These are phyloP conservation scores for Aspergillus caelatus DNA, from an alignment of 2,329 filamentous ascomycete genomes.

Conservation along the genomic window DNA sequence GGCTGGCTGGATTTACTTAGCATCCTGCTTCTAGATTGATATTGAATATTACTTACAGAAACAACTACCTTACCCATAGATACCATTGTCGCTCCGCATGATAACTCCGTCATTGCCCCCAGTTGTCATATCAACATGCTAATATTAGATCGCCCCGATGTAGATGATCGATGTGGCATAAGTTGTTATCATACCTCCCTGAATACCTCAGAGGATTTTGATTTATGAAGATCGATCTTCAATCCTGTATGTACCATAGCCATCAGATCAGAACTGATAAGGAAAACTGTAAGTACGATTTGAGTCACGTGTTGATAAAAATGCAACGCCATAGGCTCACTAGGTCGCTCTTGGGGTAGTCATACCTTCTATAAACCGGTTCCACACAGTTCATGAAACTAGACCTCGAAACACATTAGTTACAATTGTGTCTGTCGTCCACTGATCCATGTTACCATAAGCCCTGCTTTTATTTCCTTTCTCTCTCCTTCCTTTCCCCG, in stretches of 20 bases:
- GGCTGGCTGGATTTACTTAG: not conserved
- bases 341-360: not conserved
- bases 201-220: not conserved
- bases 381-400: not conserved
- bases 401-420: not conserved
- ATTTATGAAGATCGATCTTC: not conserved
- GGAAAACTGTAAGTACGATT: not conserved
- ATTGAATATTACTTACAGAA: not conserved
- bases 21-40: not conserved
- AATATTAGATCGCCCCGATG: no score
- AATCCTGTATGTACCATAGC: not conserved
- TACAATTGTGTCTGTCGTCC: not conserved
- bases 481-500: not conserved
- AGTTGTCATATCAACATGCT: not conserved
- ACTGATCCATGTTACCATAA: not conserved
- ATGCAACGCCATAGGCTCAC: not conserved
- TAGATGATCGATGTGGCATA: not conserved
- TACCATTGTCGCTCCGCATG: not conserved
- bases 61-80: not conserved
- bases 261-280: not conserved
- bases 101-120: not conserved
- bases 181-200: not conserved
- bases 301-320: slow-evolving; percentile 23
- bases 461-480: not conserved
- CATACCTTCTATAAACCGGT: not conserved